A percentile compares a stretch with the other conserved stretches of the same genome.
Conservation (phyloP, 257 asterid genomes). For the Lycium barbarum region DNA sequence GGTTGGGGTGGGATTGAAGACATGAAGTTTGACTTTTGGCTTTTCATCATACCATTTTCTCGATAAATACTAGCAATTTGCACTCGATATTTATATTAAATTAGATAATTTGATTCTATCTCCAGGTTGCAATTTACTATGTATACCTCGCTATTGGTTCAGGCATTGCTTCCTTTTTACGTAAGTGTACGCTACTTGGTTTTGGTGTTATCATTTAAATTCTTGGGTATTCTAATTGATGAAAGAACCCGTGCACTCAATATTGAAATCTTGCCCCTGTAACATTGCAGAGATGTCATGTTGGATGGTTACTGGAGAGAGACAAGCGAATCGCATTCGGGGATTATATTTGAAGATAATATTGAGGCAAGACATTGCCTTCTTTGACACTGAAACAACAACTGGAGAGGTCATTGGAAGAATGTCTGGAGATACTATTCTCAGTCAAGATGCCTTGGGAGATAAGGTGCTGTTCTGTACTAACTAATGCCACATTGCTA, state of each 20-base stretch:
- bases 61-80: no score
- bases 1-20: no score
- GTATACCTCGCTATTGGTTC: constrained; percentile 65
- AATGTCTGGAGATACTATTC: constrained; percentile 68
- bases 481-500: not conserved
- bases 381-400: constrained; percentile 65
- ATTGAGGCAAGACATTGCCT: constrained; percentile 65
- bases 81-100: no score
- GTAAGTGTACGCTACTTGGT: constrained; percentile 49
- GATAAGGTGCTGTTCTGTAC: constrained; percentile 55
- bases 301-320: constrained; percentile 76
- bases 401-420: constrained; percentile 67
- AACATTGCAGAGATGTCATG: constrained; percentile 39
- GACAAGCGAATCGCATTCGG: constrained; percentile 63
- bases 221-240: no score
- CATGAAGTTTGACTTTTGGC: no score
- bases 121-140: constrained; percentile 59
- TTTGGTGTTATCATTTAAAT: not conserved
- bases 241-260: no score
- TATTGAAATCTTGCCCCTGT: no score
- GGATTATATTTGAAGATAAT: constrained; percentile 59
- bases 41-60: no score
- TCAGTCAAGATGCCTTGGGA: constrained; percentile 88
- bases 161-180: constrained; percentile 62
- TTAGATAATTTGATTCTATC: not conserved